A percentile compares a stretch with the other conserved stretches of the same genome.
Conservation (phyloP, 129 eudicot genomes). For the Ambrosia artemisiifolia region DNA sequence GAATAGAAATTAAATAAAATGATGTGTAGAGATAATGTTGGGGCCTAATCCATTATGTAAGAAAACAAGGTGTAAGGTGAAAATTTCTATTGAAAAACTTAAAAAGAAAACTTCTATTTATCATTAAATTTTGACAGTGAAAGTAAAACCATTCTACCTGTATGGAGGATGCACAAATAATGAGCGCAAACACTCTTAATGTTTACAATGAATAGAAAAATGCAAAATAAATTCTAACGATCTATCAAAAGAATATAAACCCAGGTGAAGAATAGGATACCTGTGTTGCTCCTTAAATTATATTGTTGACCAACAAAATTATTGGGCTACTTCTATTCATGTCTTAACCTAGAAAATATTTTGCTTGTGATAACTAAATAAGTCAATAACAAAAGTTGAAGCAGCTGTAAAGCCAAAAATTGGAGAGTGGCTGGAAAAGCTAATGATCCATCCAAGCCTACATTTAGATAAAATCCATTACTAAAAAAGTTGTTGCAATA, state of each 20-base stretch:
- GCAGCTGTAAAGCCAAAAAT: slow-evolving; percentile 97
- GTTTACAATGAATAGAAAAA: not conserved
- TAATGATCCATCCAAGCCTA: slow-evolving; percentile 97
- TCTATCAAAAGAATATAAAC: not conserved
- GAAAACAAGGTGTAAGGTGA: not conserved
- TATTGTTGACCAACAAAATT: slow-evolving; percentile 48
- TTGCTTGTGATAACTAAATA: slow-evolving; percentile 79
- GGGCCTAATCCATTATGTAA: slow-evolving; percentile 3
- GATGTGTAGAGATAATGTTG: slow-evolving; percentile 16
- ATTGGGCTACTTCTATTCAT: too few species aligned
- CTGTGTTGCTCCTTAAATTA: slow-evolving; percentile 66
- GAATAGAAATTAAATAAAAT: not conserved
- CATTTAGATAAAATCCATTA: not conserved
- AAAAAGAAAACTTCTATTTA: not conserved
- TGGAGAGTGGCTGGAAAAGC: slow-evolving; percentile 90
- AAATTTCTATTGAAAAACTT: not conserved
- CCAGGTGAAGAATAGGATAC: slow-evolving; percentile 32
- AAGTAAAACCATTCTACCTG: not conserved
- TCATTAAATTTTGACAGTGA: not conserved
- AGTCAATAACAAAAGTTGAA: slow-evolving; percentile 86
- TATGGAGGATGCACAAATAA: not conserved
- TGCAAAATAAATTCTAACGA: slow-evolving; percentile 4
- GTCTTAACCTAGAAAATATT: slow-evolving; percentile 40
- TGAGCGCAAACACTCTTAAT: not conserved
- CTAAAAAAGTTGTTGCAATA: not conserved